Conservation (phyloP, 331 rosid species). For the Quercus tomentella region DNA sequence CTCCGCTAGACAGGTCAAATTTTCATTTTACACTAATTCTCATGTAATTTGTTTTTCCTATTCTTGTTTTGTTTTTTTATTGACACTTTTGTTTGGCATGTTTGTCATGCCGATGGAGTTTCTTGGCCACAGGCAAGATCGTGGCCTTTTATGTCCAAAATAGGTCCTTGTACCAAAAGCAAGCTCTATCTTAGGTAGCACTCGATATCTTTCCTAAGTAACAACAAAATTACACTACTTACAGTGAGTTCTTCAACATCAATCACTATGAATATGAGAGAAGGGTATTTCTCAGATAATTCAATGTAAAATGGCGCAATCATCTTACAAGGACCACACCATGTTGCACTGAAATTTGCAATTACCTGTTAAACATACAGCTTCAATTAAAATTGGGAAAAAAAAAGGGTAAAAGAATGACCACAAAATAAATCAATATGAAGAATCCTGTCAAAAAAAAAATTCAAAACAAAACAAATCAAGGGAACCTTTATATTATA, state of each 20-base stretch:
- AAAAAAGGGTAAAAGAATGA: neutral
- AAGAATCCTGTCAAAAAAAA: neutral
- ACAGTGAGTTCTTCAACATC: slow-evolving; percentile 97
- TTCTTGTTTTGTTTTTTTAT: neutral
- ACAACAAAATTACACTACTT: slow-evolving; percentile 31
- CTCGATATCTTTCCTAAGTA: neutral
- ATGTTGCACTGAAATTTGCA: slow-evolving; percentile 93
- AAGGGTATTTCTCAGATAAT: slow-evolving; percentile 75
- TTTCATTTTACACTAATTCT: neutral
- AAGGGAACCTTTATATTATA: slow-evolving; percentile 1
- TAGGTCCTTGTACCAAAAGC: neutral
- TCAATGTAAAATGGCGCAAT: slow-evolving; percentile 69
- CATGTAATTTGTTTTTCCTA: too few species aligned
- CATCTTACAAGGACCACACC: slow-evolving; percentile 98
- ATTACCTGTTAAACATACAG: slow-evolving; percentile 57
- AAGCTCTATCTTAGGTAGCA: neutral
- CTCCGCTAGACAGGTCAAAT: neutral
- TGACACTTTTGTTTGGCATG: neutral
- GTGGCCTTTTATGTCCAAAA: neutral
- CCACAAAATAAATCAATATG: neutral
- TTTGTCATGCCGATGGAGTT: neutral
- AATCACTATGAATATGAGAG: slow-evolving; percentile 70
- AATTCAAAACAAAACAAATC: slow-evolving; percentile 6
- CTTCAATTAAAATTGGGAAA: slow-evolving; percentile 5
- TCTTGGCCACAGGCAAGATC: neutral